These are phyloP conservation scores for Paracoccidioides lutzii DNA, from an alignment of 2,329 filamentous ascomycete species.

Conservation along the genomic window DNA sequence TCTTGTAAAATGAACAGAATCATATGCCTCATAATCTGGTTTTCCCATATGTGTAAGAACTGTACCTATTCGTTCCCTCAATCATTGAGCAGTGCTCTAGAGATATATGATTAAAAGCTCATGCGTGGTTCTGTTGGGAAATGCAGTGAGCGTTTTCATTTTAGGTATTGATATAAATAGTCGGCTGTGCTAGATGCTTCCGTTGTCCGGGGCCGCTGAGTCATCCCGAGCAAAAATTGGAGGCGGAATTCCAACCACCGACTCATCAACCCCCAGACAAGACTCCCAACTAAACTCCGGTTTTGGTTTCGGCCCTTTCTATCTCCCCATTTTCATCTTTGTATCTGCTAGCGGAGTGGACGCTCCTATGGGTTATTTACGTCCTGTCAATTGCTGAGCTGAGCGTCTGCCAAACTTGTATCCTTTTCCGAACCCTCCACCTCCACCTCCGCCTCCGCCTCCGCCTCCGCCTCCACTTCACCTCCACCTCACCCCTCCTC, in stretches of 20 bases:
- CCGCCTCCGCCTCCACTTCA: conserved; percentile 15
- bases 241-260: conserved; percentile 1
- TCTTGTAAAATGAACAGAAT: no score
- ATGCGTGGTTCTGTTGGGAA: no score
- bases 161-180: no score
- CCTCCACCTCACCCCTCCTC: conserved; percentile 20
- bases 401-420: conserved; percentile 12
- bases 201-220: conserved; percentile 1
- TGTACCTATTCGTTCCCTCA: no score
- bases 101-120: no score
- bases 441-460: conserved; percentile 17
- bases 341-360: neutral
- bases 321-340: neutral
- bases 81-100: no score
- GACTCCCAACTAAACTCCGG: neutral
- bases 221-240: conserved; percentile 5
- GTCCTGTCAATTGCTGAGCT: conserved; percentile 14
- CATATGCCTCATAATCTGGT: no score
- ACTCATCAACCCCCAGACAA: neutral
- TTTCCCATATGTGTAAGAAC: no score
- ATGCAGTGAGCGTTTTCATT: no score
- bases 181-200: conserved; percentile 2
- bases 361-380: conserved; percentile 19
- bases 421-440: conserved; percentile 11
- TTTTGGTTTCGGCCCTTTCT: neutral